Evolutionary conservation across 2,329 filamentous ascomycete genomes (phyloP).

Genomic region (Bipolaris zeicola): DNA sequence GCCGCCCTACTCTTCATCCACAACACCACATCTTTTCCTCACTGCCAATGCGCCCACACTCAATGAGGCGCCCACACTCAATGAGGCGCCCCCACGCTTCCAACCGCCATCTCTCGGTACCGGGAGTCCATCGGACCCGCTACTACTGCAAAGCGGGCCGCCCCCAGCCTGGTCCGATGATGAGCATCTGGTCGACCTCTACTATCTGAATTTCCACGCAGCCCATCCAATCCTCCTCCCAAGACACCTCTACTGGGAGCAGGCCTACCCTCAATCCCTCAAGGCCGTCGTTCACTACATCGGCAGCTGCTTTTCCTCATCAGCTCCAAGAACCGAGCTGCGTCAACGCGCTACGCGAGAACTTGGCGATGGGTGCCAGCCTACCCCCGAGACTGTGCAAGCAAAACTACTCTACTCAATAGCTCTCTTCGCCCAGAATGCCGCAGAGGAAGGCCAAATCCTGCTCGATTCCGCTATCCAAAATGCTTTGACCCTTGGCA

Average conservation of each 20-base stretch:
- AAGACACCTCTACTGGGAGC: constrained; percentile 48
- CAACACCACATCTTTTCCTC: neutral
- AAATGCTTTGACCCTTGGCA: constrained; percentile 73
- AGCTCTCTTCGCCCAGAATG: constrained; percentile 72
- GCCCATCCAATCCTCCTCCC: constrained; percentile 61
- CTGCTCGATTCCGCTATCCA: constrained; percentile 69
- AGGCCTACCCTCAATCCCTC: constrained; percentile 46
- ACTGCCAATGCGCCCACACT: neutral
- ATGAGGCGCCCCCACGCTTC: neutral
- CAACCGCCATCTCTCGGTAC: neutral
- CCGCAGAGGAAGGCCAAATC: constrained; percentile 67
- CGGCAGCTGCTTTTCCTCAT: constrained; percentile 56
- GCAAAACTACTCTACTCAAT: constrained; percentile 75
- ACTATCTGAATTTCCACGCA: constrained; percentile 58
- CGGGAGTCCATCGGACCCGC: neutral
- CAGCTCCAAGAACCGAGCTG: constrained; percentile 47
- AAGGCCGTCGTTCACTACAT: constrained; percentile 58
- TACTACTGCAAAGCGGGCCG: neutral
- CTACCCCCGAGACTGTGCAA: constrained; percentile 67
- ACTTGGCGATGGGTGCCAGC: constrained; percentile 16
- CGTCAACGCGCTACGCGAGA: constrained; percentile 25
- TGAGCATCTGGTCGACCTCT: constrained; percentile 52
- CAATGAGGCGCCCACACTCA: neutral
- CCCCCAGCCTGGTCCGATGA: constrained; percentile 12
- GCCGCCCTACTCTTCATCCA: neutral